These are phyloP conservation scores for Picochlorum sp. DNA, from an alignment of 139 green algal genomes.

Conservation along the genomic window DNA sequence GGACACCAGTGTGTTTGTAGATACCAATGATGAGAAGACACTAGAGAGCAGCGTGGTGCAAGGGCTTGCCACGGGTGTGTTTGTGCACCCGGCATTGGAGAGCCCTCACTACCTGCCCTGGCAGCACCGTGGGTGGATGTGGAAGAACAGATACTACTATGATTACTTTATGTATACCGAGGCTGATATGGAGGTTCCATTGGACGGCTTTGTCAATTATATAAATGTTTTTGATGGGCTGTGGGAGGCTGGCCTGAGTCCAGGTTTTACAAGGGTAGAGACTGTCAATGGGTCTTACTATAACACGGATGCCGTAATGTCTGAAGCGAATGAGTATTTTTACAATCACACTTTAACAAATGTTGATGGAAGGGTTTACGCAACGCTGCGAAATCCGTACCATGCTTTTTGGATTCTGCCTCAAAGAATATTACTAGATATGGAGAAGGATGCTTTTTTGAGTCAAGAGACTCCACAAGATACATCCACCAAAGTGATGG, in stretches of 20 bases:
- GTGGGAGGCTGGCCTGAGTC: background rate
- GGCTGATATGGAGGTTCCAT: background rate
- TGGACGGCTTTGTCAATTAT: background rate
- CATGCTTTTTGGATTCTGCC: background rate
- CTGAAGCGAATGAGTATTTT: background rate
- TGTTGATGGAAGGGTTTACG: background rate
- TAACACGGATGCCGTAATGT: background rate
- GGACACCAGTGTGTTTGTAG: no score
- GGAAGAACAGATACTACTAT: no score
- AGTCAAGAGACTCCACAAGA: background rate
- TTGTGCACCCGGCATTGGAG: no score
- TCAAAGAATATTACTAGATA: background rate
- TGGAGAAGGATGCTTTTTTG: background rate
- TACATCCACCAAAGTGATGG: background rate
- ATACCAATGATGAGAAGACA: no score
- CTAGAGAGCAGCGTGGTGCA: no score
- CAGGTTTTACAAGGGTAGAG: background rate
- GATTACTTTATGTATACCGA: background rate
- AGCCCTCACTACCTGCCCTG: no score
- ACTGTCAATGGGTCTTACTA: background rate
- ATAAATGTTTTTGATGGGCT: background rate
- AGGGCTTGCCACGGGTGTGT: no score
- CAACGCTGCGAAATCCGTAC: background rate
- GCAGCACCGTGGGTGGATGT: no score
- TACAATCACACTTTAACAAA: background rate